Evolutionary conservation across 352 stramenopile genomes (phyloP), one percentile per base, ranked within the genome.

Genomic region (Phytopythium mirpurense): DNA sequence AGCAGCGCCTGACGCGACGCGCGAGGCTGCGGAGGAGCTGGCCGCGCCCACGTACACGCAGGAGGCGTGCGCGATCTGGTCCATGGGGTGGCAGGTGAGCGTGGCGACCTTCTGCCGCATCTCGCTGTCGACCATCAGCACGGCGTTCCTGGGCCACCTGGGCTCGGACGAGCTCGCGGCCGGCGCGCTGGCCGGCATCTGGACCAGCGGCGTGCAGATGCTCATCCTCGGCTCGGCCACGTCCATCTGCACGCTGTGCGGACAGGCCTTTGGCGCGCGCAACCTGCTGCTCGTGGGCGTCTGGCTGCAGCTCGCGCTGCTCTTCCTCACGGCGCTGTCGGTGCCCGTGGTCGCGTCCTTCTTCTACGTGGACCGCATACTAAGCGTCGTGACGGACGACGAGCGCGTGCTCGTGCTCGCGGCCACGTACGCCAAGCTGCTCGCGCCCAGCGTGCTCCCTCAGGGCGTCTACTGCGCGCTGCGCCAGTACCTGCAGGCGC

Each of bases 41-140:
- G 31, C 56, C 11, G 45, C 68, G 36, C 73, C 74, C 18, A 67
- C 74, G 15, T 70, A 68, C 44, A 46, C 56, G n/a, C 68, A 86
- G 35, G 81, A 91, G 52, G 72, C 76, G 32, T 68, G 63, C 37
- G 69, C 77, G 55, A 86, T 92, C 59, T 92, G 78, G 78, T 76
- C 60, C 56, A 90, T 93, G 83, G 83, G 76, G 48, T 93, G 78
- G 80, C 83, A 90, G 55, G 83, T 93, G 43, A 88, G 74, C 49
- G 64, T 93, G 42, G 68, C 82, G n/a, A 93, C 79, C 10, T 86
- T 93, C 54, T 89, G 78, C 59, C 80, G 80, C 38, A 87, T 90
- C 60, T 84, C 78, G 46, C 66, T 91, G 19, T 79, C 78, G 26
- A 88, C 83, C 34, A 93, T 93, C 65, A 84, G 70, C 55, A 85